A percentile compares a stretch with the other conserved stretches of the same genome.
Conservation (phyloP, 75 land plant species). For the Sequoia sempervirens region DNA sequence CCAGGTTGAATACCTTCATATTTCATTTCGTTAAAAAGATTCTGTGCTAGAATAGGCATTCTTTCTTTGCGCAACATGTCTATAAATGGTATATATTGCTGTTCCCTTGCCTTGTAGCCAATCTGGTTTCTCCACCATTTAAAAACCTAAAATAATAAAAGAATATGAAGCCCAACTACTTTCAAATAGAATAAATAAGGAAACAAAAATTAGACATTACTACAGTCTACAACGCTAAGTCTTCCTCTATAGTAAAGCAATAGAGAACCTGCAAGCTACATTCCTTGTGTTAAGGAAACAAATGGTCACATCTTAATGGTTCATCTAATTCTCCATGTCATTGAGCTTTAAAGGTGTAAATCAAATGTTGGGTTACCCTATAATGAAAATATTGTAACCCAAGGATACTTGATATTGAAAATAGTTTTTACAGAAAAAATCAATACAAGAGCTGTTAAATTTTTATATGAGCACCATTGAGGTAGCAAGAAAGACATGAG, state of each 20-base stretch:
- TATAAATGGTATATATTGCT: slow-evolving; percentile 17
- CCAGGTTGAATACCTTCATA: slow-evolving; percentile 33
- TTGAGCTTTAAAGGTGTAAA: neutral
- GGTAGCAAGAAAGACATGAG: neutral
- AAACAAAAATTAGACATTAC: neutral
- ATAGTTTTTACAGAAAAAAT: neutral
- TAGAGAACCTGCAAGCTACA: neutral
- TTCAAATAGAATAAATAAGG: neutral
- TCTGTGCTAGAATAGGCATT: slow-evolving; percentile 35
- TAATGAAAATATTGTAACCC: too few relatives aligned
- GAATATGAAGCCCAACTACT: neutral
- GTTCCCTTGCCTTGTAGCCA: slow-evolving; percentile 4
- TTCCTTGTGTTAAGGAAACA: neutral
- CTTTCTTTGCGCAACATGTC: slow-evolving; percentile 19
- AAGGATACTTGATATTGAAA: too few relatives aligned
- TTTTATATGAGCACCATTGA: neutral
- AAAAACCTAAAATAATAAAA: slow-evolving; percentile 5
- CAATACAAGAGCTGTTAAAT: neutral
- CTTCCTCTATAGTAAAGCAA: neutral
- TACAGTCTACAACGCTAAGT: neutral
- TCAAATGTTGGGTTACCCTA: too few relatives aligned
- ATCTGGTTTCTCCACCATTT: slow-evolving; percentile 8
- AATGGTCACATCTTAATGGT: neutral
- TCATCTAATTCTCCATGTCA: neutral
- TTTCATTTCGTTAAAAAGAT: slow-evolving; percentile 45